Evolutionary conservation across 176 grass and related monocot species (phyloP).

Genomic region (Luzula sylvatica): DNA sequence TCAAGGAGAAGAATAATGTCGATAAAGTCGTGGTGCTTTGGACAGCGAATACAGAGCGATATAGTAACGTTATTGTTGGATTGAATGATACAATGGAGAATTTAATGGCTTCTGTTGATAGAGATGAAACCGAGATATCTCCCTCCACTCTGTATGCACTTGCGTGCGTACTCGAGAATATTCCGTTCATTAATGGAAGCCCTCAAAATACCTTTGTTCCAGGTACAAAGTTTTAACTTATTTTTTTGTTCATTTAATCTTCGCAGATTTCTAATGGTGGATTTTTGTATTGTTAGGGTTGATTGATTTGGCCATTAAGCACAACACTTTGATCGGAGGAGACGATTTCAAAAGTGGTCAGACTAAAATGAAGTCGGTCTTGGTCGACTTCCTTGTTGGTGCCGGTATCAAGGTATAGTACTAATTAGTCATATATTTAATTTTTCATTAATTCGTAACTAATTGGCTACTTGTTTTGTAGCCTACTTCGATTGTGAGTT

Average conservation of each 20-base stretch:
- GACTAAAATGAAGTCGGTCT: conserved; percentile 96
- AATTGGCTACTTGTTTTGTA: conserved; percentile 21
- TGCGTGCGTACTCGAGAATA: conserved; percentile 72
- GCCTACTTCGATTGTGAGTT: conserved; percentile 97
- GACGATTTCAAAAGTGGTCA: conserved; percentile 99
- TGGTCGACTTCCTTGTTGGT: conserved; percentile 95
- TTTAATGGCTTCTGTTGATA: conserved; percentile 66
- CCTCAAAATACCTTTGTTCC: conserved; percentile 98
- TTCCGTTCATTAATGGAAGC: conserved; percentile 92
- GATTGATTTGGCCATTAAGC: conserved; percentile 88
- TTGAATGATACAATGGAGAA: conserved; percentile 85
- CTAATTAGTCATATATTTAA: not conserved
- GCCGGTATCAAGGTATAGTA: conserved; percentile 83
- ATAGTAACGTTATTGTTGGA: conserved; percentile 60
- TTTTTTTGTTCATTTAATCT: not conserved
- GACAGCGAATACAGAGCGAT: conserved; percentile 96
- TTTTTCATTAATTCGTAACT: not conserved
- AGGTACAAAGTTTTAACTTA: conserved; percentile 28
- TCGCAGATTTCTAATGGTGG: conserved; percentile 6
- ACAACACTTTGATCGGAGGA: conserved; percentile 77
- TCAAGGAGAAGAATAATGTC: conserved; percentile 88
- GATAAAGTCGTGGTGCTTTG: conserved; percentile 91
- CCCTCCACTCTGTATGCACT: conserved; percentile 77
- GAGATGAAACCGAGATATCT: conserved; percentile 69
- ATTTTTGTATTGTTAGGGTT: conserved; percentile 46